Conservation (phyloP, 2,329 filamentous ascomycete genomes). For the Cryphonectria carpinicola region DNA sequence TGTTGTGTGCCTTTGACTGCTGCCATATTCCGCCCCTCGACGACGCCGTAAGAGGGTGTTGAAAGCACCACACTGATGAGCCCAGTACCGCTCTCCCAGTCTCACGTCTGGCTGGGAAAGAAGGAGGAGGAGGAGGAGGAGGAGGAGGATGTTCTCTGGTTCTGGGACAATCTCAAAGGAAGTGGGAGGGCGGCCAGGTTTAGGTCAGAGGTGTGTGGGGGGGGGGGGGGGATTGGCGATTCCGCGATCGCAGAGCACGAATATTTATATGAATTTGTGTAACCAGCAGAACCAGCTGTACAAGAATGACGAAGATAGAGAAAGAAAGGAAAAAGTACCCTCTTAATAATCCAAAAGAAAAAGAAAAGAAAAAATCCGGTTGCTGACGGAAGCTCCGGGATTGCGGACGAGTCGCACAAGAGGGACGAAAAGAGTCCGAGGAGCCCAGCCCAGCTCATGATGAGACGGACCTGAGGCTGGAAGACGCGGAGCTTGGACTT, state of each 20-base stretch:
- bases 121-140: not conserved
- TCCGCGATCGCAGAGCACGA: not conserved
- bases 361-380: not conserved
- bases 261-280: not conserved
- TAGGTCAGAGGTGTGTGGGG: not conserved
- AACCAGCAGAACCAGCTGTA: slow-evolving; percentile 5
- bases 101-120: not conserved
- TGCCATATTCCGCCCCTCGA: slow-evolving; percentile 9
- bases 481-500: slow-evolving; percentile 1
- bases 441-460: slow-evolving; percentile 6
- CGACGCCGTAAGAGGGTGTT: not conserved
- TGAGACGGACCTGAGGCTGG: slow-evolving; percentile 14
- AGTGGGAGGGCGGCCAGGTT: not conserved
- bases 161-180: not conserved
- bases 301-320: not conserved
- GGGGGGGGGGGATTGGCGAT: too few relatives aligned
- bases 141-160: not conserved
- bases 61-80: not conserved
- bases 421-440: slow-evolving; percentile 7
- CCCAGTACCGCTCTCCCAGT: not conserved
- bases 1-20: slow-evolving; percentile 14
- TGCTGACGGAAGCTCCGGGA: slow-evolving; percentile 5
- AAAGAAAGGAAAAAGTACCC: not conserved
- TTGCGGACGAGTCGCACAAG: not conserved
- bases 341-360: not conserved